Conservation (phyloP, 768 basidiomycete species). For the Exsudoporus frostii region DNA sequence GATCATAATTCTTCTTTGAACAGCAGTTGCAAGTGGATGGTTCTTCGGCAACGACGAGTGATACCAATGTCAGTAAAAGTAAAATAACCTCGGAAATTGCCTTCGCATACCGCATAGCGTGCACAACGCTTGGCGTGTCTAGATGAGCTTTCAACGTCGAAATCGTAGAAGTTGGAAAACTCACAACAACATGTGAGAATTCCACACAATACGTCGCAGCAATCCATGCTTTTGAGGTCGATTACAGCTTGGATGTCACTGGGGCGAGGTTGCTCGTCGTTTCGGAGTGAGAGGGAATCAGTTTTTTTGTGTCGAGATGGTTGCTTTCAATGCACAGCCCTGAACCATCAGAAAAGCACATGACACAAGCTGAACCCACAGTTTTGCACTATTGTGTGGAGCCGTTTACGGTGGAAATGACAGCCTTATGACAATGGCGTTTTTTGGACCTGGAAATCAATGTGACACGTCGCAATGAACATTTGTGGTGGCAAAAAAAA, state of each 20-base stretch:
- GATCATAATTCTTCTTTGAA: conserved; percentile 8
- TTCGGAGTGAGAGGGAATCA: background rate
- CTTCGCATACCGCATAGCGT: conserved; percentile 15
- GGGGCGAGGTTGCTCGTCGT: background rate
- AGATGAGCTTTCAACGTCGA: background rate
- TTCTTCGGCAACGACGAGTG: conserved; percentile 1
- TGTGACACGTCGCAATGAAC: too few relatives aligned
- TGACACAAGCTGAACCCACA: background rate
- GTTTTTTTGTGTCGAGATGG: background rate
- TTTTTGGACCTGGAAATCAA: too few relatives aligned
- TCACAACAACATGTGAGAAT: conserved; percentile 22
- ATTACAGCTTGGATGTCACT: background rate
- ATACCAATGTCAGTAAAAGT: background rate
- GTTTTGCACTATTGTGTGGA: background rate
- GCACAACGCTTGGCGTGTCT: conserved; percentile 2
- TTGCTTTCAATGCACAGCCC: background rate
- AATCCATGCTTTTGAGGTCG: conserved; percentile 17
- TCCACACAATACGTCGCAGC: conserved; percentile 22
- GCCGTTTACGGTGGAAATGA: too few relatives aligned
- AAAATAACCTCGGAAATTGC: background rate
- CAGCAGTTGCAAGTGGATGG: conserved; percentile 14
- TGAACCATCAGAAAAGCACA: background rate
- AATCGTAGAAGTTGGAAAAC: background rate
- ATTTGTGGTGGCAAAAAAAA: too few relatives aligned
- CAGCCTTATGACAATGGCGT: too few relatives aligned